phyloP scores from a whole-genome alignment of 345 rosid species.

The Brassica rapa region DNA sequence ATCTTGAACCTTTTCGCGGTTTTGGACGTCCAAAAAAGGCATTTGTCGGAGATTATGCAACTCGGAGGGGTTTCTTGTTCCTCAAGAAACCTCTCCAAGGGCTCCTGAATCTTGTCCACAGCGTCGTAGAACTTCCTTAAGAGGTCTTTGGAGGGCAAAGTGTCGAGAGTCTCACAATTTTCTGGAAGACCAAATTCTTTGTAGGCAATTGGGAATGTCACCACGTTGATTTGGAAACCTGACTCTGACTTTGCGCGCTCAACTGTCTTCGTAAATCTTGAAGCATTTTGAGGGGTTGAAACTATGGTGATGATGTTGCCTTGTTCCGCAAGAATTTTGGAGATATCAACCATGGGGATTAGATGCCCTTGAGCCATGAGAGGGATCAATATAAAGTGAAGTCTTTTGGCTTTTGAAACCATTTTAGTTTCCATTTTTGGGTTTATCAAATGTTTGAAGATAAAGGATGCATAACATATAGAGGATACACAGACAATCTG shows the following conservation, averaged over 20 bases:
- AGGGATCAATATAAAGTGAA: conserved; percentile 72
- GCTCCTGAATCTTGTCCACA: conserved; percentile 52
- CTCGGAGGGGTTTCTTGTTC: conserved; percentile 49
- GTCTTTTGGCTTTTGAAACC: conserved; percentile 38
- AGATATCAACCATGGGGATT: conserved; percentile 78
- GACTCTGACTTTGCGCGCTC: conserved; percentile 40
- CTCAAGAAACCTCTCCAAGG: conserved; percentile 53
- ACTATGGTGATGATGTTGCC: conserved; percentile 60
- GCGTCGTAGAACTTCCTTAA: conserved; percentile 57
- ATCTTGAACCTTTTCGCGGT: conserved; percentile 55
- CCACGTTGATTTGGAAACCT: conserved; percentile 44
- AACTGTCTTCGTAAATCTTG: conserved; percentile 49
- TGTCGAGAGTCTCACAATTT: conserved; percentile 78
- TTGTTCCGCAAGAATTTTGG: conserved; percentile 53
- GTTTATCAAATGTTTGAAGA: conserved; percentile 8
- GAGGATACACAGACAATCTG: not conserved
- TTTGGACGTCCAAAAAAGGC: conserved; percentile 62
- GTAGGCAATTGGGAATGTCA: conserved; percentile 55
- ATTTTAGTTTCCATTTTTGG: conserved; percentile 20
- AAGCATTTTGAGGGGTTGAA: conserved; percentile 71
- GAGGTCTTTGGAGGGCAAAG: conserved; percentile 54
- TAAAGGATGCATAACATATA: not conserved
- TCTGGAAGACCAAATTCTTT: conserved; percentile 66
- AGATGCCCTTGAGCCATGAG: conserved; percentile 85
- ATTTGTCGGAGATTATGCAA: conserved; percentile 78